Evolutionary conservation across 768 basidiomycete genomes (phyloP).

Genomic region (Suillus clintonianus): DNA sequence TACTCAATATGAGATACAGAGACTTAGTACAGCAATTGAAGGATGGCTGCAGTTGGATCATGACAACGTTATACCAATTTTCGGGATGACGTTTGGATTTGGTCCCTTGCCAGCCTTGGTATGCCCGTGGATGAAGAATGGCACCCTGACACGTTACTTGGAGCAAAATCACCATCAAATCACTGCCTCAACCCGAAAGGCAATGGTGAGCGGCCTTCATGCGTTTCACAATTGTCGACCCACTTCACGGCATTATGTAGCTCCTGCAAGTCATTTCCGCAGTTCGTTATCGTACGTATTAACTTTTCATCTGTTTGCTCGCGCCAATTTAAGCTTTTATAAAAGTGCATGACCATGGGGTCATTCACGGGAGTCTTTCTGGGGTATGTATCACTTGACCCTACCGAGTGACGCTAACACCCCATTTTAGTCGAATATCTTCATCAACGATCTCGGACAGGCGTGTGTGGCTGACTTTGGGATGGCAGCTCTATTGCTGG

Average conservation of each 20-base stretch:
- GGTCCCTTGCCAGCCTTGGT: conserved; percentile 25
- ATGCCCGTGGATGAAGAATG: conserved; percentile 29
- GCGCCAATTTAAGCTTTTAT: background rate
- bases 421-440: conserved; percentile 7
- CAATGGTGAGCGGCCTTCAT: conserved; percentile 14
- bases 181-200: conserved; percentile 9
- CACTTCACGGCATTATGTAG: background rate
- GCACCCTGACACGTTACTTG: conserved; percentile 20
- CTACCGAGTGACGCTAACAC: background rate
- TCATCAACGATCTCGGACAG: conserved; percentile 9
- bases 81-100: conserved; percentile 19
- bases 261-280: conserved; percentile 5
- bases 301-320: background rate
- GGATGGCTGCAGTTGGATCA: conserved; percentile 29
- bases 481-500: conserved; percentile 3
- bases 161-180: conserved; percentile 3
- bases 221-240: background rate
- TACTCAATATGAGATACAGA: background rate
- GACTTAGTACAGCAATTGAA: conserved; percentile 15
- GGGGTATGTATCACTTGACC: conserved; percentile 7
- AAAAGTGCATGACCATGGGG: conserved; percentile 4
- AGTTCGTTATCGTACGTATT: conserved; percentile 8
- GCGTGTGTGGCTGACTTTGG: conserved; percentile 7
- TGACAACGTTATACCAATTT: conserved; percentile 18
- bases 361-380: conserved; percentile 10